Base-by-base conservation (phyloP, 768 basidiomycete species). In the Suillus subaureus region DNA sequence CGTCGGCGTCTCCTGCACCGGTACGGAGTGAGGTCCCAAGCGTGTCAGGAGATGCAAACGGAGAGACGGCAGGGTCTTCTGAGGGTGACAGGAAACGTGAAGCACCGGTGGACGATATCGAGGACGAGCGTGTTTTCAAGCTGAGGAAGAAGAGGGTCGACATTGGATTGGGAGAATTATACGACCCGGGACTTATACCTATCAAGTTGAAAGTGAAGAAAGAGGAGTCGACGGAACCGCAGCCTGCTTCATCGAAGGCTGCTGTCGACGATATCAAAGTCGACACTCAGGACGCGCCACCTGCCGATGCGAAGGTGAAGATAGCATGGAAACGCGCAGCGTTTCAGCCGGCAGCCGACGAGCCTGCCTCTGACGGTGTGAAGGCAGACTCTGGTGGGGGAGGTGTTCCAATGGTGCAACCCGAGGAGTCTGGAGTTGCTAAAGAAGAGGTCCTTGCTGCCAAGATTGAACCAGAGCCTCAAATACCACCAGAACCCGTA, bases 141-240 rank as follows among this genome's bases (percentile, higher is more conserved):
- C 72, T 93, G 66, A 82, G 87, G 67, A 89, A 86, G 80, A 89
- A 87, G 79, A 87, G 82, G 0, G 73, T 85, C 52, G 78, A 75
- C 1, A 76, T 81, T 0, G 92, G 90, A 8, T 80, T 93, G 13
- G 93, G 90, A 15, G 90, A 93, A 70, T 85, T 92, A 35, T 96
- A 92, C 69, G 94, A 97, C 74, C 92, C 91, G 4, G 89, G 87
- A 1, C 71, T 87, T 26, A 87, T 93, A 57, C 79, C 85, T 37
- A 84, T 92, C 70, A 88, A 88, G 73, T 68, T 86, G 39, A 90
- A 88, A 77, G 69, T 72, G 66, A 87, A 85, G 79, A 84, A 83
- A 73, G 84, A 85, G 70, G 64, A 58, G 40, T 54, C 62, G 56
- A 62, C 62, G 43, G 74, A 70, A 39, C 65, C 39, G 18, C 45